phyloP scores from a whole-genome alignment of 1,284 basidiomycete genomes.

The Ustilago tritici region DNA sequence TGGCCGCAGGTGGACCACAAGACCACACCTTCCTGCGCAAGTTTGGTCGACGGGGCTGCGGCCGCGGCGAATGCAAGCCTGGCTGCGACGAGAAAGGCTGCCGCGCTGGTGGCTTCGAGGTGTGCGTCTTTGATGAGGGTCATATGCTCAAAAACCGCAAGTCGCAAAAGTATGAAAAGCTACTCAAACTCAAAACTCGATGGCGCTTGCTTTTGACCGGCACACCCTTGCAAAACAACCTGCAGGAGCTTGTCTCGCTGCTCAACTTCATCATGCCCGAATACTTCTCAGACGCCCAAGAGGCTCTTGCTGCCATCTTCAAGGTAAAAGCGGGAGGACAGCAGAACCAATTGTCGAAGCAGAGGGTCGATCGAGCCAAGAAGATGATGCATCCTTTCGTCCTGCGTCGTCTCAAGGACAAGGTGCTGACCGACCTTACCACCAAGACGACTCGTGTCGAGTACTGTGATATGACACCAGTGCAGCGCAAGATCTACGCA shows the following conservation, averaged over 20 bases:
- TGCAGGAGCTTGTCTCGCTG: conserved; percentile 90
- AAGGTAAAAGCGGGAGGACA: conserved; percentile 91
- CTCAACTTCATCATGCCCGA: conserved; percentile 98
- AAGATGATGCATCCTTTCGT: conserved; percentile 99
- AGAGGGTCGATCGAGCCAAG: conserved; percentile 92
- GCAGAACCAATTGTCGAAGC: conserved; percentile 85
- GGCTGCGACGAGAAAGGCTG: conserved; percentile 40
- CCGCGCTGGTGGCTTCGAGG: conserved; percentile 80
- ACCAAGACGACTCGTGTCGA: conserved; percentile 91
- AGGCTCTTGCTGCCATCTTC: conserved; percentile 91
- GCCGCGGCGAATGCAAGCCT: conserved; percentile 36
- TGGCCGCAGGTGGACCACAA: conserved; percentile 81
- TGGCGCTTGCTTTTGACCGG: conserved; percentile 96
- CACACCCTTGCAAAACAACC: conserved; percentile 85
- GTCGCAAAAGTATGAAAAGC: conserved; percentile 90
- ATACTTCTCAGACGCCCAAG: conserved; percentile 82
- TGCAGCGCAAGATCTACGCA: conserved; percentile 86
- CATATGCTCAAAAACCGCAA: conserved; percentile 97
- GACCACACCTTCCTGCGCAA: conserved; percentile 90
- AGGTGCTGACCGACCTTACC: conserved; percentile 92
- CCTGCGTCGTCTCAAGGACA: conserved; percentile 84
- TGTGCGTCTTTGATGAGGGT: conserved; percentile 88
- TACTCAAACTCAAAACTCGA: conserved; percentile 84
- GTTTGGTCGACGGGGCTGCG: conserved; percentile 47
- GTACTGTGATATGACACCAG: conserved; percentile 90